Conservation (phyloP, 2,329 filamentous ascomycete species). For the Bipolaris victoriae region DNA sequence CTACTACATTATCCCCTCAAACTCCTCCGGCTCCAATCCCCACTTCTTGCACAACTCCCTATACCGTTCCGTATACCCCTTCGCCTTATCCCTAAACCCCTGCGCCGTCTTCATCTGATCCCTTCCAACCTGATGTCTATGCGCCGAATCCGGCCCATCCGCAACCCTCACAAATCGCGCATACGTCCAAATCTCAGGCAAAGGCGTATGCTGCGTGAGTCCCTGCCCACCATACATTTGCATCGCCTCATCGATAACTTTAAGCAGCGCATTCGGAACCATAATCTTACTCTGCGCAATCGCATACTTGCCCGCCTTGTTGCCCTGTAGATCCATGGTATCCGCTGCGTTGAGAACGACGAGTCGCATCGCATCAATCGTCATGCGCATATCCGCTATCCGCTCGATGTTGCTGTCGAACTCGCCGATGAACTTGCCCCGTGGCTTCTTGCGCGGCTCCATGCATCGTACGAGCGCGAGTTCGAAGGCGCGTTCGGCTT, state of each 20-base stretch:
- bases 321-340: conserved; percentile 51
- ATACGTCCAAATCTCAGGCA: conserved; percentile 54
- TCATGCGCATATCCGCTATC: conserved; percentile 52
- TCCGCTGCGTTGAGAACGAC: conserved; percentile 53
- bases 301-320: conserved; percentile 51
- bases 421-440: conserved; percentile 50
- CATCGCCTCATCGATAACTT: conserved; percentile 53
- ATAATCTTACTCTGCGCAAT: conserved; percentile 54
- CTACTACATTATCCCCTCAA: conserved; percentile 35
- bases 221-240: conserved; percentile 53
- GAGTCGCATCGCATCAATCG: conserved; percentile 50
- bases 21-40: conserved; percentile 38
- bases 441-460: conserved; percentile 48
- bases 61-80: conserved; percentile 45
- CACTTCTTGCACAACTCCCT: conserved; percentile 46
- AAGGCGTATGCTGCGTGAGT: conserved; percentile 51
- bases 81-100: conserved; percentile 42
- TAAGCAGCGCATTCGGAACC: conserved; percentile 49
- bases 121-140: conserved; percentile 52
- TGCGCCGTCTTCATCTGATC: conserved; percentile 53
- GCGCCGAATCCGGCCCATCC: conserved; percentile 52
- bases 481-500: conserved; percentile 53
- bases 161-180: conserved; percentile 52
- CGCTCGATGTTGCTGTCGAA: conserved; percentile 53
- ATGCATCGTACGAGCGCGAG: conserved; percentile 49